Percentiles rank a stretch among this genome's conserved stretches.
Conservation (phyloP, 202 grass and related monocot species). For the Dendrocalamus latiflorus region DNA sequence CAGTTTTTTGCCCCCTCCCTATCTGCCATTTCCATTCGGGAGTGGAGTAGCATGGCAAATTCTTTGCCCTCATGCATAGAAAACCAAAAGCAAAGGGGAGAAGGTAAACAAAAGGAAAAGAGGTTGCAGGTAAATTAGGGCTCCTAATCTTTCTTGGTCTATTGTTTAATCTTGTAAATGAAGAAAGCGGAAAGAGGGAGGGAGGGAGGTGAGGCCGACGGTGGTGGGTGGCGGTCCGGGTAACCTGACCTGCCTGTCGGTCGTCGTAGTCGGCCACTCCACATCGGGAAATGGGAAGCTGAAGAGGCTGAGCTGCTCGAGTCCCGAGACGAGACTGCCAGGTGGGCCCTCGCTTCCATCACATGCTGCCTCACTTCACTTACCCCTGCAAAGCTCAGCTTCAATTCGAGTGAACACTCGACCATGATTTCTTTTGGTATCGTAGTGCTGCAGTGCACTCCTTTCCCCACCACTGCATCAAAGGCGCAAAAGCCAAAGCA, state of each 20-base stretch:
- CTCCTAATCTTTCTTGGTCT: too few relatives aligned
- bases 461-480: too few relatives aligned
- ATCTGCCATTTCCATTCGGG: too few relatives aligned
- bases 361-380: too few relatives aligned
- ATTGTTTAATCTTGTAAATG: too few relatives aligned
- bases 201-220: too few relatives aligned
- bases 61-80: neutral
- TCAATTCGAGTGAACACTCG: neutral
- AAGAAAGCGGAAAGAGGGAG: too few relatives aligned
- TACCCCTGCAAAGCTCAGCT: neutral
- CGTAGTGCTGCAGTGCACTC: too few relatives aligned
- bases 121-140: too few relatives aligned
- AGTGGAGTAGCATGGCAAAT: neutral
- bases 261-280: neutral
- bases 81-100: neutral
- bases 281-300: neutral
- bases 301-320: neutral
- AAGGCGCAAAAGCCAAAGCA: too few relatives aligned
- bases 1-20: neutral
- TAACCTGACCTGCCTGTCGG: neutral
- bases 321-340: neutral
- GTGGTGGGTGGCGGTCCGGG: too few relatives aligned
- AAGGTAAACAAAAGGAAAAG: neutral
- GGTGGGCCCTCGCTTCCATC: neutral
- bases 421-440: too few relatives aligned